phyloP scores from a whole-genome alignment of 108 stramenopile species.

The Pseudonitzschia delicatissima region DNA sequence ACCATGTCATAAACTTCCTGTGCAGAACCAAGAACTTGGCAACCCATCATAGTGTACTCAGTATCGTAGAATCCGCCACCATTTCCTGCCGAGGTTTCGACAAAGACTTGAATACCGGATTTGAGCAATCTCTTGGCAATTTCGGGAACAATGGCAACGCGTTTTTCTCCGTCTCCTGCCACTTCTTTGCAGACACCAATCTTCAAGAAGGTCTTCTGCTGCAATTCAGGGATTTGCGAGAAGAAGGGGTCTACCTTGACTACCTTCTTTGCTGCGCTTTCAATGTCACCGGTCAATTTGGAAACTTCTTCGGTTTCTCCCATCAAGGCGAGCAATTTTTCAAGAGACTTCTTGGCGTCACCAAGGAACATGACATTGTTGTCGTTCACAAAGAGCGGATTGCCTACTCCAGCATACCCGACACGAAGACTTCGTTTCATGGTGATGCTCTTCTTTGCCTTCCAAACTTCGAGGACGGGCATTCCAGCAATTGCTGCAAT shows the following conservation, averaged over 20 bases:
- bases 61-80: constrained; percentile 65
- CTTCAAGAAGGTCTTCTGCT: constrained; percentile 39
- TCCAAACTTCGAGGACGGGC: constrained; percentile 84
- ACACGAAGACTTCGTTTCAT: constrained; percentile 83
- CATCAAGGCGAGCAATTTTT: constrained; percentile 39
- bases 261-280: constrained; percentile 8
- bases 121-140: constrained; percentile 46
- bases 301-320: constrained; percentile 11
- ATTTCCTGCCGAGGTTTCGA: constrained; percentile 63
- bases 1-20: constrained; percentile 44
- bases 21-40: constrained; percentile 42
- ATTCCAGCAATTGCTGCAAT: constrained; percentile 64
- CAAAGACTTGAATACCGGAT: constrained; percentile 46
- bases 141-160: constrained; percentile 57
- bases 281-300: constrained; percentile 10
- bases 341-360: constrained; percentile 61
- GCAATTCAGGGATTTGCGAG: constrained; percentile 39
- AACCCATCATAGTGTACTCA: constrained; percentile 70
- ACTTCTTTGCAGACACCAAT: constrained; percentile 77
- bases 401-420: constrained; percentile 89
- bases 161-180: constrained; percentile 46
- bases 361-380: constrained; percentile 83
- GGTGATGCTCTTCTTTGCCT: constrained; percentile 62
- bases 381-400: constrained; percentile 65
- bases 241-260: constrained; percentile 35